These are phyloP conservation scores for Ophiostoma quercus DNA, from an alignment of 2,329 filamentous ascomycete species.

Conservation along the genomic window DNA sequence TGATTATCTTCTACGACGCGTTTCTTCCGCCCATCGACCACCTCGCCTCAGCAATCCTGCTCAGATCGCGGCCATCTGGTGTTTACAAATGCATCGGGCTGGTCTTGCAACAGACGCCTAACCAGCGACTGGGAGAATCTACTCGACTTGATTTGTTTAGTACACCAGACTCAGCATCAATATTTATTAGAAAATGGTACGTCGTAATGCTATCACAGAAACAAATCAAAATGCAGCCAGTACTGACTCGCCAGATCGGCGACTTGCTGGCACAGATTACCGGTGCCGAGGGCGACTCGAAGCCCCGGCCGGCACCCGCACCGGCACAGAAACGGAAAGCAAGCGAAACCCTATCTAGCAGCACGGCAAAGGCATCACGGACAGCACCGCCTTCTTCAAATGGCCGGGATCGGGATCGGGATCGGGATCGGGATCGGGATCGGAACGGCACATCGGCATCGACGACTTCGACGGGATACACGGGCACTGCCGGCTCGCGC, in stretches of 20 bases:
- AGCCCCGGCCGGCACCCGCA: constrained; percentile 34
- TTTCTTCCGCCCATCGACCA: neutral
- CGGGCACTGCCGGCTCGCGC: constrained; percentile 15
- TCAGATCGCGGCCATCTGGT: neutral
- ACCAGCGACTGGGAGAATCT: constrained; percentile 13
- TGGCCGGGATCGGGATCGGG: constrained; percentile 15
- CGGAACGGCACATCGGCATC: constrained; percentile 4
- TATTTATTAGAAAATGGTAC: constrained; percentile 18
- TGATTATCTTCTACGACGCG: neutral
- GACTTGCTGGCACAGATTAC: constrained; percentile 59
- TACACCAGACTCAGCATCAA: too few species aligned
- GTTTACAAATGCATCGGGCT: constrained; percentile 21
- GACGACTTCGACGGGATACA: constrained; percentile 16
- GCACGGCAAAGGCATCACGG: constrained; percentile 42
- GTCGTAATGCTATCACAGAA: neutral
- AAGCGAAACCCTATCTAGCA: constrained; percentile 42
- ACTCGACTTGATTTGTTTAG: too few species aligned
- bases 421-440: constrained; percentile 18
- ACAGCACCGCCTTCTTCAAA: constrained; percentile 26
- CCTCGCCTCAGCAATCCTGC: constrained; percentile 1
- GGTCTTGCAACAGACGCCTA: constrained; percentile 21
- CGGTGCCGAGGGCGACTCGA: constrained; percentile 45
- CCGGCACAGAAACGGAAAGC: constrained; percentile 52
- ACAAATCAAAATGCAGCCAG: neutral
- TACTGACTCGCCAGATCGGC: constrained; percentile 41